phyloP scores from a whole-genome alignment of 2,329 filamentous ascomycete genomes.

The Phoma herbarum region DNA sequence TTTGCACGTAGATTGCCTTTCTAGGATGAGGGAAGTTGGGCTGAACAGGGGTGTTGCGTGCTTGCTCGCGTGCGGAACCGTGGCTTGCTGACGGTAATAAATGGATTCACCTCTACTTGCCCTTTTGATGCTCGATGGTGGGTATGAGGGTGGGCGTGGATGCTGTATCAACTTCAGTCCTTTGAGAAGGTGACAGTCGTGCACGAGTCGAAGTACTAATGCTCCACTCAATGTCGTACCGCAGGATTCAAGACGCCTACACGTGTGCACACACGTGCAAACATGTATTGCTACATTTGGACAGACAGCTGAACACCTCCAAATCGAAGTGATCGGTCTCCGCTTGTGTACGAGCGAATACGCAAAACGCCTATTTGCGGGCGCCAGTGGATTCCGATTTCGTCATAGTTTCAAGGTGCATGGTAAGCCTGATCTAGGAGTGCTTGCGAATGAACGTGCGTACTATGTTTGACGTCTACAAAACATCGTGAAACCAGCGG shows the following conservation, averaged over 20 bases:
- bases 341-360: background rate
- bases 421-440: constrained; percentile 13
- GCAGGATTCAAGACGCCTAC: background rate
- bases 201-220: background rate
- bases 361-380: constrained; percentile 1
- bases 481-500: constrained; percentile 3
- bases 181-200: background rate
- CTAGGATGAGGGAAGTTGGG: background rate
- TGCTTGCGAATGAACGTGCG: constrained; percentile 13
- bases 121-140: background rate
- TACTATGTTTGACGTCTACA: background rate
- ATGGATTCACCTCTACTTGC: background rate
- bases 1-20: constrained; percentile 1
- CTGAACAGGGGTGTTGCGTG: background rate
- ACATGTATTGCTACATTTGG: background rate
- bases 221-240: background rate
- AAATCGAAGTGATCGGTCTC: background rate
- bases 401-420: constrained; percentile 10
- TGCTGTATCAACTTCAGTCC: background rate
- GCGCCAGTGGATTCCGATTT: constrained; percentile 1
- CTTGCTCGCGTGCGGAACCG: constrained; percentile 6
- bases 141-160: background rate
- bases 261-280: background rate
- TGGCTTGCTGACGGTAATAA: background rate
- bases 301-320: background rate